Evolutionary conservation across 2,329 filamentous ascomycete genomes (phyloP).

Genomic region (Fusarium pseudocircinatum): DNA sequence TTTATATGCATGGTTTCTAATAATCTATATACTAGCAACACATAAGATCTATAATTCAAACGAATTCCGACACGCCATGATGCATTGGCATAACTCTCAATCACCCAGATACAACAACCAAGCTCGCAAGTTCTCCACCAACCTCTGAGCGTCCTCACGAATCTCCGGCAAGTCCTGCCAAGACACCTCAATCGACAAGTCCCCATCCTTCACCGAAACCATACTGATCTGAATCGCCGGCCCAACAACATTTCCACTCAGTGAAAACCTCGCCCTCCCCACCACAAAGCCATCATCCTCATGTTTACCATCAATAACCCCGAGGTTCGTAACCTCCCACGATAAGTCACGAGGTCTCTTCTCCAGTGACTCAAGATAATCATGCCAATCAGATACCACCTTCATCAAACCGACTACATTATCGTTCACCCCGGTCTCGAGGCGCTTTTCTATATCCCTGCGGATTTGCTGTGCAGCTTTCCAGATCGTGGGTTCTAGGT

Average conservation of each 20-base stretch:
- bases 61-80: fast-evolving
- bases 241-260: not conserved
- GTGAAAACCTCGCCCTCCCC: not conserved
- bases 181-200: not conserved
- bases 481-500: not conserved
- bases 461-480: not conserved
- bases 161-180: conserved; percentile 9
- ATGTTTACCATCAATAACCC: not conserved
- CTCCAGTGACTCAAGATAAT: not conserved
- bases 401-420: not conserved
- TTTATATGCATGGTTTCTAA: too few relatives aligned
- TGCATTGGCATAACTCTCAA: not conserved
- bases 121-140: not conserved
- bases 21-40: too few relatives aligned
- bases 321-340: conserved; percentile 2
- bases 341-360: conserved; percentile 6
- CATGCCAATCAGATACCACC: conserved; percentile 1
- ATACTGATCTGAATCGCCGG: not conserved
- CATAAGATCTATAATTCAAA: not conserved
- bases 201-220: not conserved
- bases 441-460: not conserved
- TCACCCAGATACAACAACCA: not conserved
- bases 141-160: not conserved
- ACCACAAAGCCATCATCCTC: not conserved
- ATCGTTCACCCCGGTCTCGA: not conserved